phyloP scores from a whole-genome alignment of 768 basidiomycete species.

The Xerocomellus intermedius region DNA sequence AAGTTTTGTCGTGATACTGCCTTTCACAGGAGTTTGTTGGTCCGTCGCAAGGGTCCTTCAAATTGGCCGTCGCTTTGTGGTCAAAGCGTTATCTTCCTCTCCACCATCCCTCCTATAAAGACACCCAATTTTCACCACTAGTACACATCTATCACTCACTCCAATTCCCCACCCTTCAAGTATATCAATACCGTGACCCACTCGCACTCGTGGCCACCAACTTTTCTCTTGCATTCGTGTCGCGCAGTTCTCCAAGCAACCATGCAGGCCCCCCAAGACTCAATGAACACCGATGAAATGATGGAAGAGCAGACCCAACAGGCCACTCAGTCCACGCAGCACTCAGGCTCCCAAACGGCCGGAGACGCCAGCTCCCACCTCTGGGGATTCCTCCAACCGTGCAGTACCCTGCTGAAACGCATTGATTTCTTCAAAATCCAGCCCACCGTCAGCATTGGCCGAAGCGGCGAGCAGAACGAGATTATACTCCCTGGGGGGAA shows the following conservation, averaged over 20 bases:
- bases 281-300: constrained; percentile 26
- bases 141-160: not conserved
- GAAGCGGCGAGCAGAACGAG: constrained; percentile 44
- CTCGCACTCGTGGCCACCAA: not conserved
- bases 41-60: not conserved
- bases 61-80: constrained; percentile 17
- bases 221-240: not conserved
- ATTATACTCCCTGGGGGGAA: constrained; percentile 66
- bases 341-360: constrained; percentile 28
- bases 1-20: constrained; percentile 8
- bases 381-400: constrained; percentile 74
- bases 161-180: not conserved
- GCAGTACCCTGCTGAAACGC: constrained; percentile 47
- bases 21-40: constrained; percentile 21
- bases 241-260: not conserved
- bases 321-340: constrained; percentile 41
- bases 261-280: constrained; percentile 23
- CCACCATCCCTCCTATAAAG: constrained; percentile 19
- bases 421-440: constrained; percentile 62
- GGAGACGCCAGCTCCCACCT: constrained; percentile 37
- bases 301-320: constrained; percentile 37
- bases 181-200: not conserved
- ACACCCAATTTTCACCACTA: not conserved
- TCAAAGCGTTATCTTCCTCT: constrained; percentile 2
- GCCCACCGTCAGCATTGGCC: constrained; percentile 52